Base-by-base conservation (phyloP, 768 basidiomycete genomes). In the Lyophyllum decastes region DNA sequence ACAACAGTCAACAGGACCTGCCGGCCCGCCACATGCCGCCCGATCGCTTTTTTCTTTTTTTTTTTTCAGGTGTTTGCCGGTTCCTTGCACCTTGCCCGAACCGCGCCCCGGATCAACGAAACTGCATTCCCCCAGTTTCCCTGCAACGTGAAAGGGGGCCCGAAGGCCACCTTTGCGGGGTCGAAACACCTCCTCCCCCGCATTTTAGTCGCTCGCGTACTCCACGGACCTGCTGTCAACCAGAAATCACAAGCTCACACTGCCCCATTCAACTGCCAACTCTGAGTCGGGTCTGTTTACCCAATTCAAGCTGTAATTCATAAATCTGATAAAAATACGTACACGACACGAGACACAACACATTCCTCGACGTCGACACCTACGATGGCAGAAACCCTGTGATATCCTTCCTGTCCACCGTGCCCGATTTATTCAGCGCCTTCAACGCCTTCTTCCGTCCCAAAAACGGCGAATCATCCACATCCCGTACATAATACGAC, bases 401-500 rank as follows among this genome's bases (percentile, higher is more conserved):
- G 12, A 53, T 4, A 2, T 44, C 48, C 2, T n/a, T 12, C 30
- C 53, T 52, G 2, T 45, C 25, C 25, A 50, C 17, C 6, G 58
- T 61, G 16, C 58, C 61, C 10, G 58, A 56, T 41, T 43, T 57
- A 49, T 61, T 64, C 17, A 54, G 1, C n/a, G 24, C 43, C 21
- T 57, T 45, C 50, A 64, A 22, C 47, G 54, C 57, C 34, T 61
- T 61, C 40, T 49, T 46, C 17, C 60, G 50, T 25, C 63, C 54
- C 24, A 59, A 43, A 35, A 47, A 59, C 43, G 53, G 55, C 24
- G 58, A 59, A 22, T 59, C 52, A 25, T 64, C 61, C 7, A 41
- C 1, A 26, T 55, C 43, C 12, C 61, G 61, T 47, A 75, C 57
- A 48, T 75, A 72, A 54, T 73, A 74, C 5, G 71, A 63, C 69